Conservation (phyloP, 1,139 yeast species). For the Saccharomyces hybrid region DNA sequence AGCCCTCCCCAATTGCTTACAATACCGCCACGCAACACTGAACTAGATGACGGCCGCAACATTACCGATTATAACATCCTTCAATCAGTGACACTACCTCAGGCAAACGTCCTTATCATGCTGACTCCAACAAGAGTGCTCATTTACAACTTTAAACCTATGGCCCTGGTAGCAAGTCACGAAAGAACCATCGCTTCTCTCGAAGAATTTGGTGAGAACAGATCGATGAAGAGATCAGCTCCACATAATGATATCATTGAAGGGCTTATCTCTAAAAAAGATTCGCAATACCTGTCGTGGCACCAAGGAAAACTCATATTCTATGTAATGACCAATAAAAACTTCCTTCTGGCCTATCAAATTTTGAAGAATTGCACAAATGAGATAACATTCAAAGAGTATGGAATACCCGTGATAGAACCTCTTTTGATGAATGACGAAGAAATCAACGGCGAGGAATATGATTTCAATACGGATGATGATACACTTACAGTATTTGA, state of each 20-base stretch:
- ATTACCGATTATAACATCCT: constrained; percentile 15
- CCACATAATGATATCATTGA: constrained; percentile 14
- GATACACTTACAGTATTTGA: constrained; percentile 39
- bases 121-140: constrained; percentile 26
- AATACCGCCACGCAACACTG: constrained; percentile 5
- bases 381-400: constrained; percentile 22
- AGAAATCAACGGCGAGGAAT: constrained; percentile 14
- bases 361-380: constrained; percentile 21
- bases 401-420: constrained; percentile 24
- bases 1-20: constrained; percentile 21
- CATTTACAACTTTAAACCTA: constrained; percentile 32
- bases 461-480: constrained; percentile 28
- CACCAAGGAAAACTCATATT: constrained; percentile 22
- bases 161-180: constrained; percentile 37
- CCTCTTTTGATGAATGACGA: constrained; percentile 5
- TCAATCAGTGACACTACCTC: constrained; percentile 17
- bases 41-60: constrained; percentile 4
- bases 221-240: constrained; percentile 20
- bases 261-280: constrained; percentile 18
- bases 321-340: constrained; percentile 25
- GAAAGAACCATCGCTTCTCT: constrained; percentile 35
- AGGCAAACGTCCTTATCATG: constrained; percentile 21
- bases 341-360: constrained; percentile 28
- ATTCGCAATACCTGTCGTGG: constrained; percentile 9
- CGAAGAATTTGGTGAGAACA: constrained; percentile 35